Evolutionary conservation across 768 basidiomycete genomes (phyloP).

Genomic region (Lactarius pseudohatsudake): DNA sequence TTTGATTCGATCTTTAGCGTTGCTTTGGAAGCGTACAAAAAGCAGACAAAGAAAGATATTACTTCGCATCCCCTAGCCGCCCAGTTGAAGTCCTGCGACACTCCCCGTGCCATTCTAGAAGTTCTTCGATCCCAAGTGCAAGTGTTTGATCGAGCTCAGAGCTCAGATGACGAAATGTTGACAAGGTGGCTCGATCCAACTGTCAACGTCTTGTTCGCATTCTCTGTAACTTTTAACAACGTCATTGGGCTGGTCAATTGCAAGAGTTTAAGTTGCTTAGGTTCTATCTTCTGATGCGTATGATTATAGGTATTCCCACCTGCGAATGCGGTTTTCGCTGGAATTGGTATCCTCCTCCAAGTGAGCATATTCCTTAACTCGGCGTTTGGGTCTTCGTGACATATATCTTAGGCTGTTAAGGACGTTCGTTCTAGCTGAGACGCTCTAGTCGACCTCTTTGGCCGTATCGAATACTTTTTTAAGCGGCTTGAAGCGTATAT

Average conservation of each 20-base stretch:
- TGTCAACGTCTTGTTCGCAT: no score
- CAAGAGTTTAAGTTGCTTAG: not conserved
- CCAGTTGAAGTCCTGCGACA: no score
- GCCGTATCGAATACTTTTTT: not conserved
- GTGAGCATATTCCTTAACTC: not conserved
- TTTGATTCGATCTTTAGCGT: no score
- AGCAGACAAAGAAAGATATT: no score
- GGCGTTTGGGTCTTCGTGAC: not conserved
- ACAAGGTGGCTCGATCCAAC: no score
- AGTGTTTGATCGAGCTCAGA: no score
- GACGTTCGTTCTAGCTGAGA: not conserved
- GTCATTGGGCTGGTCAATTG: not conserved
- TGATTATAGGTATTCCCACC: not conserved
- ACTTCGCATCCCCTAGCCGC: no score
- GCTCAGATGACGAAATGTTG: no score
- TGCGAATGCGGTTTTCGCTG: not conserved
- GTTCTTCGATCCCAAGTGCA: no score
- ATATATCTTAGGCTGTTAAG: not conserved
- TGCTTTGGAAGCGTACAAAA: no score
- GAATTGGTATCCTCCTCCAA: not conserved
- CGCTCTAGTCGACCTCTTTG: not conserved
- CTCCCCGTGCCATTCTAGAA: no score
- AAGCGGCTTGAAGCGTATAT: not conserved
- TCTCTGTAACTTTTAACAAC: not conserved
- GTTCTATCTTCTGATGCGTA: not conserved